These are phyloP conservation scores for Neopestalotiopsis sp. DNA, from an alignment of 2,329 filamentous ascomycete species.

Conservation along the genomic window DNA sequence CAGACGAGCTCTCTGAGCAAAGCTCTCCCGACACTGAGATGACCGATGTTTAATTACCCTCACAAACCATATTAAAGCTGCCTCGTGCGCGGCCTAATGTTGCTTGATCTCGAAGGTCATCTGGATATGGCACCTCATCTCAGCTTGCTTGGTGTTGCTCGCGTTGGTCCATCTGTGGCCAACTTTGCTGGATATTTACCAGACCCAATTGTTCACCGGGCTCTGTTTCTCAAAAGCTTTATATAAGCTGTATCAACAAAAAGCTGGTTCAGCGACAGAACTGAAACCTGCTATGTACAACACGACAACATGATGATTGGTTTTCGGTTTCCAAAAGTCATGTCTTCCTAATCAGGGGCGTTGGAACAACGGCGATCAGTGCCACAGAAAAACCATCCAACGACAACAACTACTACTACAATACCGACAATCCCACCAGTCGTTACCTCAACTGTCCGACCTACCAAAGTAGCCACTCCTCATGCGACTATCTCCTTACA, in stretches of 20 bases:
- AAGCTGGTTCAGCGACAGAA: neutral
- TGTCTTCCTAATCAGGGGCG: neutral
- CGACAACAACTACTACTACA: neutral
- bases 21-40: conserved; percentile 59
- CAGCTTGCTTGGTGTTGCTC: conserved; percentile 22
- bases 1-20: conserved; percentile 49
- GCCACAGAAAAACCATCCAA: neutral
- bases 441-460: neutral
- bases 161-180: conserved; percentile 33
- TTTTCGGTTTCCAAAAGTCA: neutral
- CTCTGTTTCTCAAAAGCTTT: neutral
- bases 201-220: neutral
- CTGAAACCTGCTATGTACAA: conserved; percentile 2
- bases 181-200: conserved; percentile 35
- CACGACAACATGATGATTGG: conserved; percentile 3
- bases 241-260: neutral
- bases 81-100: conserved; percentile 27
- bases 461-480: neutral
- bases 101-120: conserved; percentile 33
- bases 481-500: neutral
- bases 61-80: conserved; percentile 22
- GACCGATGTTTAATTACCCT: conserved; percentile 55
- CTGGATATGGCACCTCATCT: conserved; percentile 35
- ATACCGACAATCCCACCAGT: neutral
- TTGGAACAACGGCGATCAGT: neutral